Evolutionary conservation across 108 stramenopile species (phyloP).

Genomic region (Fistulifera pelliculosa): DNA sequence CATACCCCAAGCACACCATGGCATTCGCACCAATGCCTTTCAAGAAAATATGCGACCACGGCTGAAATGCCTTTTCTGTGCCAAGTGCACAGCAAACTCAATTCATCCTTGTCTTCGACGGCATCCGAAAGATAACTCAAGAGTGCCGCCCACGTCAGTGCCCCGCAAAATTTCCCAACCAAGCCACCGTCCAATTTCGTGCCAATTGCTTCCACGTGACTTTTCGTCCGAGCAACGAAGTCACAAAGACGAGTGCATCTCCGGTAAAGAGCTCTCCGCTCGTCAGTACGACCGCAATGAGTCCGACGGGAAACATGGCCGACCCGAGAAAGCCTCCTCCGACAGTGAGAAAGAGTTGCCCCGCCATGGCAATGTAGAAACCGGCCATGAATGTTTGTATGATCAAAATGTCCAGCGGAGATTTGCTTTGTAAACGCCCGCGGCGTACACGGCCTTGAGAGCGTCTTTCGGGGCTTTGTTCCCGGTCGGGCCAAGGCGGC

Average conservation of each 20-base stretch:
- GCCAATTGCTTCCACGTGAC: constrained; percentile 16
- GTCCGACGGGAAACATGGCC: constrained; percentile 24
- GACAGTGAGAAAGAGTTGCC: constrained; percentile 26
- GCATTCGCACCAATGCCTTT: constrained; percentile 38
- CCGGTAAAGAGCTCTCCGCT: constrained; percentile 34
- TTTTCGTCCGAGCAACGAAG: constrained; percentile 16
- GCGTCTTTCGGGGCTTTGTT: constrained; percentile 29
- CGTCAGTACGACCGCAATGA: constrained; percentile 29
- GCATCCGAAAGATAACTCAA: constrained; percentile 21
- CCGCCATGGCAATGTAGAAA: constrained; percentile 32
- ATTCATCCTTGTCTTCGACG: constrained; percentile 15
- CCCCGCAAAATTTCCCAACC: constrained; percentile 25
- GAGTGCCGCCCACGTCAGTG: constrained; percentile 20
- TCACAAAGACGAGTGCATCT: constrained; percentile 29
- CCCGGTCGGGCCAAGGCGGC: too few species aligned
- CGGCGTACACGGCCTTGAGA: constrained; percentile 25
- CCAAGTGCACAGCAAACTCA: constrained; percentile 25
- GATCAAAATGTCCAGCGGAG: constrained; percentile 17
- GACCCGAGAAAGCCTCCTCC: constrained; percentile 22
- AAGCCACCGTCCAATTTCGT: constrained; percentile 35
- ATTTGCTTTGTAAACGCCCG: constrained; percentile 29
- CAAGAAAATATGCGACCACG: constrained; percentile 20
- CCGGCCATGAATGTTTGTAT: constrained; percentile 40
- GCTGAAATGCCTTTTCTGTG: constrained; percentile 22
- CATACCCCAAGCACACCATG: constrained; percentile 39